Percentiles rank a stretch among this genome's conserved stretches.
Conservation (phyloP, 352 stramenopile species). For the Phytophthora lateralis region DNA sequence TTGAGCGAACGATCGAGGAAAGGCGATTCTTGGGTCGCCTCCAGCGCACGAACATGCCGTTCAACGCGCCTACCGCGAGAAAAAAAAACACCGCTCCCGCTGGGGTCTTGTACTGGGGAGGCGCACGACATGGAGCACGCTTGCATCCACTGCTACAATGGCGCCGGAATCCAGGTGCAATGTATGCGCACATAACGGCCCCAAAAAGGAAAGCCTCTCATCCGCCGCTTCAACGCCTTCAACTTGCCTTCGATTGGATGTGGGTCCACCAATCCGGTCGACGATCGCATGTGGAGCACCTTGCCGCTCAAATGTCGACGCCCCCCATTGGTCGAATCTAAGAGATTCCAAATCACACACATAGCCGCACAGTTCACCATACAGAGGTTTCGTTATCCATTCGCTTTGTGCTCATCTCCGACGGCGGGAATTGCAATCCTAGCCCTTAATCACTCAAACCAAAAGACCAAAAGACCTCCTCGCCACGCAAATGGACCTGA, state of each 20-base stretch:
- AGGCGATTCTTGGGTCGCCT: conserved; percentile 6
- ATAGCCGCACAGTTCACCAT: conserved; percentile 1
- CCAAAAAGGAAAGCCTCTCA: conserved; percentile 1
- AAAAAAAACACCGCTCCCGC: neutral
- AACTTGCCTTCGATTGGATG: neutral
- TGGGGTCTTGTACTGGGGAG: neutral
- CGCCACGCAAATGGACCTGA: conserved; percentile 28
- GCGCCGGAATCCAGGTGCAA: neutral
- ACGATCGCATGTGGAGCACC: no score
- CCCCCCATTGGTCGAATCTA: no score
- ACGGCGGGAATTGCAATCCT: conserved; percentile 4
- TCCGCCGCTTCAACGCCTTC: neutral
- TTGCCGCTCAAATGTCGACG: no score
- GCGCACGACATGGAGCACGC: neutral
- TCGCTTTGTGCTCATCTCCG: neutral
- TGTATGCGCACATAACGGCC: neutral
- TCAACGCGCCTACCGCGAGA: neutral
- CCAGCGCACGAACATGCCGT: neutral
- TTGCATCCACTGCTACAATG: neutral
- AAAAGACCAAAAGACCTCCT: conserved; percentile 1
- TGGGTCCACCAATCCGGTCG: no score
- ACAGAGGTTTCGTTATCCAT: neutral
- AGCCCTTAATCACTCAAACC: neutral
- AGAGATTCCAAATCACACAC: conserved; percentile 1
- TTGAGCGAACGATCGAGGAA: conserved; percentile 30